Evolutionary conservation across 192 early-diverging fungal genomes (phyloP), one percentile per base, ranked within the genome.

Genomic region (Entrophospora sp.): DNA sequence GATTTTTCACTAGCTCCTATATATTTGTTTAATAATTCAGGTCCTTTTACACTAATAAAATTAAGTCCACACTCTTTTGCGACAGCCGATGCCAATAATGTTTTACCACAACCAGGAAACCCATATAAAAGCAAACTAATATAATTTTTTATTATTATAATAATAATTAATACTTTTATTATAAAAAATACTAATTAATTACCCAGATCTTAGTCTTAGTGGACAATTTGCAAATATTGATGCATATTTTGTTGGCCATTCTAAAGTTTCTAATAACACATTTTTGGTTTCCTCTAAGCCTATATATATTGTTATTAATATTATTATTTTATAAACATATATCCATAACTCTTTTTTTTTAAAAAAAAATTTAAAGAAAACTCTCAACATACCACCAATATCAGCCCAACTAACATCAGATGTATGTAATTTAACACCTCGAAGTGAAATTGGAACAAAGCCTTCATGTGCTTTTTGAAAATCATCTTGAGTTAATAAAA

Each of bases 81-180:
- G 4, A 96, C 91, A 0, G 96, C 95, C 4, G 90, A 91, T 1
- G 96, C 95, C 16, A 99, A 74, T 68, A 99, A 71, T 4, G 96
- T 99, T 67, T 99, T 99, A 25, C 96, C 96, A 75, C 96, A 99
- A n/a, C 96, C 96, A 4, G 96, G 95, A 63, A 88, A 96, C 5
- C 96, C 96, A 76, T 95, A 99, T 14, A 99, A 71, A 38, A 99
- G 72, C 18, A 99, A 77, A 55, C 92, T 86, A 53, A n/a, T n/a
- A n/a, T n/a, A n/a, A n/a, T n/a, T n/a, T n/a, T n/a, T n/a, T n/a
- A n/a, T n/a, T n/a, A n/a, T n/a, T n/a, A n/a, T n/a, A n/a, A n/a
- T n/a, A n/a, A n/a, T n/a, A n/a, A n/a, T n/a, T n/a, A n/a, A n/a
- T n/a, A n/a, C n/a, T n/a, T n/a, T n/a, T n/a, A n/a, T n/a, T n/a